Percentiles rank a stretch among this genome's conserved stretches.
Conservation (phyloP, 2,329 filamentous ascomycete genomes). For the Aspergillus clavatus region DNA sequence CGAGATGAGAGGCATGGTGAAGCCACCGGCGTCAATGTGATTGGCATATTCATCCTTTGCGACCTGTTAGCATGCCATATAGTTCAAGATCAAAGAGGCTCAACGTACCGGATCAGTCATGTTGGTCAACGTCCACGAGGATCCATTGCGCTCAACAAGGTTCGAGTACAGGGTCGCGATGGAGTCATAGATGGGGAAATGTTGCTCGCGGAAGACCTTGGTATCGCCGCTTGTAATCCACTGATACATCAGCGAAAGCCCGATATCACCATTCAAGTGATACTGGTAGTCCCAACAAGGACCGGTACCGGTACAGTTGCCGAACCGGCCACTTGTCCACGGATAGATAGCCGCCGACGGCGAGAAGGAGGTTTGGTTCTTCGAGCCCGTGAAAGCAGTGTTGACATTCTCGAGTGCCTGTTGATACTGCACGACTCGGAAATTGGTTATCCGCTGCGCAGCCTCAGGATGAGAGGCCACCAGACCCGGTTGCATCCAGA, state of each 20-base stretch:
- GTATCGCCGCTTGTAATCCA: conserved; percentile 57
- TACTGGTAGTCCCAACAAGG: conserved; percentile 69
- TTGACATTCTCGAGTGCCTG: conserved; percentile 59
- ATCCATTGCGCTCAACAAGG: conserved; percentile 56
- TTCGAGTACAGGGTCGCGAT: conserved; percentile 59
- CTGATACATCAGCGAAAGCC: conserved; percentile 57
- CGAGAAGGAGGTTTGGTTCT: conserved; percentile 56
- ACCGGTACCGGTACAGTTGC: conserved; percentile 62
- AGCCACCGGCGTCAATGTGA: conserved; percentile 62
- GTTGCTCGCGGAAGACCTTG: conserved; percentile 49
- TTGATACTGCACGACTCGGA: conserved; percentile 53
- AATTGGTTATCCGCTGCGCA: conserved; percentile 60
- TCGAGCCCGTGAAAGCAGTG: conserved; percentile 52
- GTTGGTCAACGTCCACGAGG: conserved; percentile 52
- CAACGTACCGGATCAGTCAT: conserved; percentile 63
- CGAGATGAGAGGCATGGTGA: conserved; percentile 59
- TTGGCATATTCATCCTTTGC: conserved; percentile 62
- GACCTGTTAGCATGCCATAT: background rate
- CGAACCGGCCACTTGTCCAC: conserved; percentile 63
- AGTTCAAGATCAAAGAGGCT: background rate
- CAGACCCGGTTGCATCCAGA: conserved; percentile 65
- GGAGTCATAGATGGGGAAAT: conserved; percentile 61
- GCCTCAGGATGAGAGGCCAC: conserved; percentile 60
- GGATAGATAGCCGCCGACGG: conserved; percentile 58
- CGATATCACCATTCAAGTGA: conserved; percentile 66